A percentile compares a stretch with the other conserved stretches of the same genome.
Evolutionary conservation across 805 yeast species (phyloP).

Genomic region (Brettanomyces nanus): DNA sequence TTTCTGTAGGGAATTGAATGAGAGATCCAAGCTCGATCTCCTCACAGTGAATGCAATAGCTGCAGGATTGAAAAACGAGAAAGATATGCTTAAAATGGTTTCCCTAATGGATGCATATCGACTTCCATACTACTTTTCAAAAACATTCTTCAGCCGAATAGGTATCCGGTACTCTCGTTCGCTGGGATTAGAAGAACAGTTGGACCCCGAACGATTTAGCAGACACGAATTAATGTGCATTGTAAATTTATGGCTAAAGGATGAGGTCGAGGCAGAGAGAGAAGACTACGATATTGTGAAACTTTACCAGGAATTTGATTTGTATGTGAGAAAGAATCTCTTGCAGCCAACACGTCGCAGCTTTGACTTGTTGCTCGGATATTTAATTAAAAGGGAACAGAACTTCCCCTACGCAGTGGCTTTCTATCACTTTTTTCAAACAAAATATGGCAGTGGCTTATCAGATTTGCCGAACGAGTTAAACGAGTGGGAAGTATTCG

Average conservation of each 20-base stretch:
- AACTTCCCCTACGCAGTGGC: constrained; percentile 18
- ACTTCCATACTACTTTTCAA: neutral
- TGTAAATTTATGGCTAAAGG: neutral
- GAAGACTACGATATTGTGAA: neutral
- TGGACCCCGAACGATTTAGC: neutral
- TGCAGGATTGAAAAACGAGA: neutral
- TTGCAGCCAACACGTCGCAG: constrained; percentile 3
- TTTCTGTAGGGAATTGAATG: neutral
- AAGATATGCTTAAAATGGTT: neutral
- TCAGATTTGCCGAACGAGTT: neutral
- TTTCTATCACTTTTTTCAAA: constrained; percentile 8
- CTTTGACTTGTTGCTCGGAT: constrained; percentile 7
- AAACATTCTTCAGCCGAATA: neutral
- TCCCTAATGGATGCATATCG: neutral
- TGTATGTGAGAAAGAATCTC: neutral
- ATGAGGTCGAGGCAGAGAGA: too few relatives aligned
- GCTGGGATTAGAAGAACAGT: too few relatives aligned
- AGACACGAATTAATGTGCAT: neutral
- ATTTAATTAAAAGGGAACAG: constrained; percentile 6
- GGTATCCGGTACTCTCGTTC: neutral
- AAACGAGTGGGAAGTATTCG: neutral
- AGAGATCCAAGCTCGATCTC: neutral
- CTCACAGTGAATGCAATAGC: neutral
- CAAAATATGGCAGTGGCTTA: constrained; percentile 4
- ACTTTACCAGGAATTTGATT: neutral